Evolutionary conservation across 2,329 filamentous ascomycete genomes (phyloP), one percentile per base, ranked within the genome.

Genomic region (Purpureocillium takamizusanense): DNA sequence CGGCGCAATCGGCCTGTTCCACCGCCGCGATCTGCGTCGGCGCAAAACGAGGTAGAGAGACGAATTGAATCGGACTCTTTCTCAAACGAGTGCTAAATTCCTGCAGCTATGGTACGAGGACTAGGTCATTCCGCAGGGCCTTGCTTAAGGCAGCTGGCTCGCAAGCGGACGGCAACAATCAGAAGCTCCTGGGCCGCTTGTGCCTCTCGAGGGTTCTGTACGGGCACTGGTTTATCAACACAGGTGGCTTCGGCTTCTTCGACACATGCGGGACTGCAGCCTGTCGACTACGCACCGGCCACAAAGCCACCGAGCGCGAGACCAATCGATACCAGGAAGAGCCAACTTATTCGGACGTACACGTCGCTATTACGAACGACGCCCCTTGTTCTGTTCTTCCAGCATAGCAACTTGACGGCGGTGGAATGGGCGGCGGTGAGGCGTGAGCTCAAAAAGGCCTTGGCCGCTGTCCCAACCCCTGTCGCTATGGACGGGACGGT

Each of bases 221-320:
- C 21, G 10, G 21, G 6, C 21, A 25, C 21, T 6, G 6, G 21
- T 25, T 10, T 5, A 5, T 25, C 21, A 25, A 6, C 21, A 10
- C 21, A 25, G 10, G 21, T 25, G 6, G 21, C 21, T 10, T 25
- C 21, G 21, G 21, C 28, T 30, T 30, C 28, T 14, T 13, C 12
- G 28, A 30, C 28, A 13, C 11, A 4, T 12, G 7, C 28, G n/a
- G 28, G 11, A 6, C 6, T 14, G 28, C 28, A 30, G n/a, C 28
- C 28, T 4, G 13, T 64, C 41, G 62, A 72, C 47, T 70, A 71
- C 46, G 60, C 69, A 2, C 81, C 74, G 65, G 76, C 79, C 0
- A 83, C 79, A 1, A 88, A 95, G 61, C 90, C 89, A 3, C 87
- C 86, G 4, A 94, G 86, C 39, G 83, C 94, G 58, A 86, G 90